Conservation (phyloP, 192 early-diverging fungal species). For the Entomortierella chlamydospora region DNA sequence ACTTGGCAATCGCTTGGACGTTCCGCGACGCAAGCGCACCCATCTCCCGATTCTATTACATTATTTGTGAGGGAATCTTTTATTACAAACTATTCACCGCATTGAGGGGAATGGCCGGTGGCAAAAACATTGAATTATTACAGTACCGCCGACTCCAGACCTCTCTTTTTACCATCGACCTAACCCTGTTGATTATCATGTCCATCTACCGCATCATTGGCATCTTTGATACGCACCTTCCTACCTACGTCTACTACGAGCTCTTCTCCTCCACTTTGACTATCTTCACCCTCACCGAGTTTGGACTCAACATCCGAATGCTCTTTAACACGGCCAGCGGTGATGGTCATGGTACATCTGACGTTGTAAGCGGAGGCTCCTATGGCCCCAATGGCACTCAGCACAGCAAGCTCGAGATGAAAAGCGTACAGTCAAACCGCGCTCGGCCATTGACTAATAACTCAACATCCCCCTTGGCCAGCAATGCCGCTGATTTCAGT, state of each 20-base stretch:
- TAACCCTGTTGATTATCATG: slow-evolving; percentile 46
- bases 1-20: slow-evolving; percentile 34
- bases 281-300: slow-evolving; percentile 51
- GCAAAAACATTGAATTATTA: slow-evolving; percentile 37
- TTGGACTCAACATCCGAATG: slow-evolving; percentile 53
- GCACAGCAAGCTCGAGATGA: slow-evolving; percentile 33
- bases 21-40: slow-evolving; percentile 50
- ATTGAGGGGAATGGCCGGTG: slow-evolving; percentile 27
- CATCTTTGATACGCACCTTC: slow-evolving; percentile 35
- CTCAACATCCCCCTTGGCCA: slow-evolving; percentile 40
- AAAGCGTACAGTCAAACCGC: slow-evolving; percentile 7
- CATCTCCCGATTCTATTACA: slow-evolving; percentile 50
- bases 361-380: neutral
- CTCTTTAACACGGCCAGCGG: slow-evolving; percentile 34
- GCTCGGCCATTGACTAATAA: slow-evolving; percentile 29
- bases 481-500: slow-evolving; percentile 12
- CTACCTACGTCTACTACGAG: slow-evolving; percentile 52
- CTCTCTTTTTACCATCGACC: slow-evolving; percentile 40
- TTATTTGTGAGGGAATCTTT: slow-evolving; percentile 48
- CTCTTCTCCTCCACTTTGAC: slow-evolving; percentile 53
- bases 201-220: slow-evolving; percentile 51
- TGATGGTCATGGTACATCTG: neutral
- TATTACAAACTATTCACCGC: slow-evolving; percentile 49
- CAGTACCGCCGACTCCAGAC: slow-evolving; percentile 53
- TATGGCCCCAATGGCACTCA: neutral